A percentile compares a stretch with the other conserved stretches of the same genome.
Conservation (phyloP, 805 yeast species). For the Cyberlindnera bimundalis region DNA sequence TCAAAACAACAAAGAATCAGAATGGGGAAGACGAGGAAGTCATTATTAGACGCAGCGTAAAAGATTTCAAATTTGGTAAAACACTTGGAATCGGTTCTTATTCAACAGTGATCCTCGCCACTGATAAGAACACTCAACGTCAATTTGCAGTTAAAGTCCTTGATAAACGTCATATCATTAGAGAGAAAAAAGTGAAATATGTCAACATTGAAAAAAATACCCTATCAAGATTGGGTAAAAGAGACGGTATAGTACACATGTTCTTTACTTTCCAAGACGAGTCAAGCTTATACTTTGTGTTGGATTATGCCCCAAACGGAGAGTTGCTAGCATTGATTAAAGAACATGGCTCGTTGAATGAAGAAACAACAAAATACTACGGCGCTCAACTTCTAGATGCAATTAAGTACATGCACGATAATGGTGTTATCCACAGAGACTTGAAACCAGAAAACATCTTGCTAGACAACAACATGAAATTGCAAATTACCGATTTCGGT, state of each 20-base stretch:
- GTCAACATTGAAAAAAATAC: slow-evolving; percentile 83
- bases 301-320: slow-evolving; percentile 79
- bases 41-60: slow-evolving; percentile 54
- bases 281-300: slow-evolving; percentile 64
- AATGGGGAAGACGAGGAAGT: slow-evolving; percentile 51
- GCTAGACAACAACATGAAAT: slow-evolving; percentile 54
- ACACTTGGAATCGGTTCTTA: slow-evolving; percentile 95
- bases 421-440: slow-evolving; percentile 79
- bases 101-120: slow-evolving; percentile 86
- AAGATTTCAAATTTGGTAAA: slow-evolving; percentile 86
- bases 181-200: slow-evolving; percentile 79
- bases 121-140: slow-evolving; percentile 69
- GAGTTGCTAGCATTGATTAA: slow-evolving; percentile 68
- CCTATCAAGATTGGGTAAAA: slow-evolving; percentile 58
- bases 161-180: slow-evolving; percentile 73
- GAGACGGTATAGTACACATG: slow-evolving; percentile 62
- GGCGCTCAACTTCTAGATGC: slow-evolving; percentile 75
- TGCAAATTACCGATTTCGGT: slow-evolving; percentile 80
- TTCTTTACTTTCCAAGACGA: slow-evolving; percentile 81
- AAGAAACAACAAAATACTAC: slow-evolving; percentile 63
- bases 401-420: slow-evolving; percentile 63
- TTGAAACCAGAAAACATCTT: slow-evolving; percentile 80
- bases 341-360: slow-evolving; percentile 65
- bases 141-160: slow-evolving; percentile 78
- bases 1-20: slow-evolving; percentile 40